Percentiles rank a stretch among this genome's conserved stretches.
phyloP scores from a whole-genome alignment of 2,329 filamentous ascomycete genomes.

The Diaporthe longicolla region DNA sequence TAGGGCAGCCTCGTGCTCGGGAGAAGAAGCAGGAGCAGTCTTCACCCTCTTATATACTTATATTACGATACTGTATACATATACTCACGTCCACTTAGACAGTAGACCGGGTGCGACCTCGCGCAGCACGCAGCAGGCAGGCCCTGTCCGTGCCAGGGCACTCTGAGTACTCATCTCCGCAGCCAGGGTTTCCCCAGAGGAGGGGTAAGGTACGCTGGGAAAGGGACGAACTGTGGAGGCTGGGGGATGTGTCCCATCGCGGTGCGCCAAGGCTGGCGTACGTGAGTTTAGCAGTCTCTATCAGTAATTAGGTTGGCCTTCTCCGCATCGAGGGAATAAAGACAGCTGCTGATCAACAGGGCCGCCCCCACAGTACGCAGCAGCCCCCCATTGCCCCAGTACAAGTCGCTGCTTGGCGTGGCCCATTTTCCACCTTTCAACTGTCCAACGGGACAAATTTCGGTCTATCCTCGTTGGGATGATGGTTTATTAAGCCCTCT shows the following conservation, averaged over 20 bases:
- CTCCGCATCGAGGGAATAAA: slow-evolving; percentile 20
- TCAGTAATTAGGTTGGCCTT: slow-evolving; percentile 28
- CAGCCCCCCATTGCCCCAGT: no score
- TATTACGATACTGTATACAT: no score
- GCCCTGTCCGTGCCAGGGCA: slow-evolving; percentile 2
- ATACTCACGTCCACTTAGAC: no score
- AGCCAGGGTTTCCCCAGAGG: slow-evolving; percentile 29
- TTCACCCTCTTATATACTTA: slow-evolving; percentile 3
- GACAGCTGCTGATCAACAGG: slow-evolving; percentile 24
- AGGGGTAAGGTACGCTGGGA: neutral
- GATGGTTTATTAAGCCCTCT: no score
- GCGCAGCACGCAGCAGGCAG: neutral
- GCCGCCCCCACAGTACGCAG: slow-evolving; percentile 19
- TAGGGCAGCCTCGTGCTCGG: slow-evolving; percentile 8
- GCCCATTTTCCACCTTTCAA: slow-evolving; percentile 17
- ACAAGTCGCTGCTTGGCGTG: slow-evolving; percentile 18
- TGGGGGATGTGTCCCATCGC: slow-evolving; percentile 24
- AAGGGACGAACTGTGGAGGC: slow-evolving; percentile 26
- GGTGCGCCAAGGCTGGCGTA: slow-evolving; percentile 21
- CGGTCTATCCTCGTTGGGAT: slow-evolving; percentile 14
- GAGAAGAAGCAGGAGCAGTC: no score
- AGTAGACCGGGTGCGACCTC: neutral
- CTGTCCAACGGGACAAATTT: slow-evolving; percentile 22
- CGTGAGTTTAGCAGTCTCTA: slow-evolving; percentile 17
- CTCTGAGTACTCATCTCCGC: slow-evolving; percentile 11